Evolutionary conservation across 225 moss, liverwort and hornwort genomes (phyloP).

Genomic region (Rhytidiadelphus loreus): DNA sequence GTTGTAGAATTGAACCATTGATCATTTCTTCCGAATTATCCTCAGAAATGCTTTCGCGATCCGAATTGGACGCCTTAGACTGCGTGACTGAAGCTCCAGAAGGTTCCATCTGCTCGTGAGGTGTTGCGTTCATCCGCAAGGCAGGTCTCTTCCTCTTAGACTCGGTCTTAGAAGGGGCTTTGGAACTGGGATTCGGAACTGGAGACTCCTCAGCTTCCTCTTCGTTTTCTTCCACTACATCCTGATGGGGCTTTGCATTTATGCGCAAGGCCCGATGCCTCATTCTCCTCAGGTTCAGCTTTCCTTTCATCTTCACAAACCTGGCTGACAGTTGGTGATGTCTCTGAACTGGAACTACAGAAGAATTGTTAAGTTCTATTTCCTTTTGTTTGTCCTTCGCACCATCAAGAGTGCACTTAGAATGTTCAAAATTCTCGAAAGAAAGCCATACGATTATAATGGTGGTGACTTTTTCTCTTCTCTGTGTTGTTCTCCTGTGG

Average conservation of each 20-base stretch:
- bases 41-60: background rate
- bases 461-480: background rate
- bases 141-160: background rate
- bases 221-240: no score
- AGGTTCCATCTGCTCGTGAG: background rate
- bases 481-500: background rate
- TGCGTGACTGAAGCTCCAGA: background rate
- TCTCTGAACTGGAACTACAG: background rate
- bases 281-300: background rate
- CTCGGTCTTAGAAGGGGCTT: background rate
- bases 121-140: background rate
- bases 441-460: background rate
- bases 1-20: background rate
- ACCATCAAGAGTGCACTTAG: background rate
- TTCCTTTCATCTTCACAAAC: no score
- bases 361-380: background rate
- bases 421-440: background rate
- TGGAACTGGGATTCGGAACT: background rate
- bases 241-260: background rate
- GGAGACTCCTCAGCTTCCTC: background rate
- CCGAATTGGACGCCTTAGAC: background rate
- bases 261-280: background rate
- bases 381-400: background rate
- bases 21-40: background rate
- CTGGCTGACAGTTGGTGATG: background rate